phyloP scores from a whole-genome alignment of 805 yeast species.

The Metschnikowia anglica region DNA sequence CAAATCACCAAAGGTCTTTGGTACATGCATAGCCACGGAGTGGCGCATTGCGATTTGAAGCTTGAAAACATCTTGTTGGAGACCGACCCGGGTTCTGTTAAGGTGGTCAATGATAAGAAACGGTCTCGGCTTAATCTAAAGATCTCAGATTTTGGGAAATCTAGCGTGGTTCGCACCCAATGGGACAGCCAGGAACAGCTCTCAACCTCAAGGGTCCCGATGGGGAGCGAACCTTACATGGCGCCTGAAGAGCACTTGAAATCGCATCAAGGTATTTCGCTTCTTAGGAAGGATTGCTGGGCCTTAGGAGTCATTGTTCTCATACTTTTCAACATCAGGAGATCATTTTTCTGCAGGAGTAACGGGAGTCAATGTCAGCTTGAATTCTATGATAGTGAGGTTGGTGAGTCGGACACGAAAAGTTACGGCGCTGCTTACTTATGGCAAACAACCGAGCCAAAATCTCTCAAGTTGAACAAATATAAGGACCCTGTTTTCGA shows the following conservation, averaged over 20 bases:
- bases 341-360: conserved; percentile 25
- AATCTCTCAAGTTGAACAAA: conserved; percentile 12
- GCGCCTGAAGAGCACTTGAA: conserved; percentile 79
- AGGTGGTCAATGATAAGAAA: conserved; percentile 6
- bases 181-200: conserved; percentile 61
- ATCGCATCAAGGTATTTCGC: conserved; percentile 51
- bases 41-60: conserved; percentile 90
- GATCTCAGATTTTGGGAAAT: conserved; percentile 80
- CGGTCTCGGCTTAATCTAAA: conserved; percentile 24
- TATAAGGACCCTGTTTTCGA: conserved; percentile 34
- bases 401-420: conserved; percentile 18
- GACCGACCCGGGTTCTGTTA: conserved; percentile 54
- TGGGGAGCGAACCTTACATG: conserved; percentile 89
- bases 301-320: conserved; percentile 63
- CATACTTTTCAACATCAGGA: conserved; percentile 32
- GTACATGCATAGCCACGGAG: conserved; percentile 88
- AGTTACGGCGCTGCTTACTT: conserved; percentile 28
- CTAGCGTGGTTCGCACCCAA: conserved; percentile 85
- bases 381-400: conserved; percentile 18
- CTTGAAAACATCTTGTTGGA: conserved; percentile 76
- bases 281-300: conserved; percentile 85
- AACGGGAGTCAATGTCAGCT: conserved; percentile 15
- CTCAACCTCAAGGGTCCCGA: conserved; percentile 55
- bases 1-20: conserved; percentile 80
- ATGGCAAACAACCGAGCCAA: conserved; percentile 34